Evolutionary conservation across 2,329 filamentous ascomycete genomes (phyloP).

Genomic region (Penicillium occitanis): DNA sequence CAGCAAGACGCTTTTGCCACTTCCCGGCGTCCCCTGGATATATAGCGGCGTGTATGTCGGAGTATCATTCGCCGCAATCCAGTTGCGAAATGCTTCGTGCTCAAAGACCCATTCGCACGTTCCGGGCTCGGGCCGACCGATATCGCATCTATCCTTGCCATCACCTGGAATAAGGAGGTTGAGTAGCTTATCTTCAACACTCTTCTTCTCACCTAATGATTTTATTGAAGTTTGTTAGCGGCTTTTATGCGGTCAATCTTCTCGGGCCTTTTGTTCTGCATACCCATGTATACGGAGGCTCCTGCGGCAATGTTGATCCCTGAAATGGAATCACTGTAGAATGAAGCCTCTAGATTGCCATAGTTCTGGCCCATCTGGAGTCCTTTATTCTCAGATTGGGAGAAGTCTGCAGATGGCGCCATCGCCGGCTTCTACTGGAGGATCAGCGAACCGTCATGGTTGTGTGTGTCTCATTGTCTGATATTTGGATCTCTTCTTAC

Average conservation of each 20-base stretch:
- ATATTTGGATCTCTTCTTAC: neutral
- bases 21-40: neutral
- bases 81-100: neutral
- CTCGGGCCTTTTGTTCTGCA: neutral
- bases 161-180: constrained; percentile 5
- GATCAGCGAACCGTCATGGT: no score
- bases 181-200: constrained; percentile 10
- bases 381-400: constrained; percentile 9
- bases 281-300: constrained; percentile 12
- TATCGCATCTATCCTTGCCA: constrained; percentile 11
- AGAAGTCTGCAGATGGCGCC: constrained; percentile 4
- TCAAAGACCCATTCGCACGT: constrained; percentile 7
- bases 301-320: constrained; percentile 8
- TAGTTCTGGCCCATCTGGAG: constrained; percentile 13
- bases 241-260: no score
- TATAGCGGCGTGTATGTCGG: neutral
- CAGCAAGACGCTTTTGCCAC: neutral
- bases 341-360: constrained; percentile 6
- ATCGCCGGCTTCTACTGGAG: neutral
- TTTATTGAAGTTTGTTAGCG: neutral
- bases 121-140: neutral
- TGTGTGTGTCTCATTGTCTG: no score
- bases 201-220: neutral
- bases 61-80: neutral
- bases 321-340: constrained; percentile 3